Evolutionary conservation across 2,329 filamentous ascomycete genomes (phyloP), one percentile per base, ranked within the genome.

Genomic region (Exophiala mesophila): DNA sequence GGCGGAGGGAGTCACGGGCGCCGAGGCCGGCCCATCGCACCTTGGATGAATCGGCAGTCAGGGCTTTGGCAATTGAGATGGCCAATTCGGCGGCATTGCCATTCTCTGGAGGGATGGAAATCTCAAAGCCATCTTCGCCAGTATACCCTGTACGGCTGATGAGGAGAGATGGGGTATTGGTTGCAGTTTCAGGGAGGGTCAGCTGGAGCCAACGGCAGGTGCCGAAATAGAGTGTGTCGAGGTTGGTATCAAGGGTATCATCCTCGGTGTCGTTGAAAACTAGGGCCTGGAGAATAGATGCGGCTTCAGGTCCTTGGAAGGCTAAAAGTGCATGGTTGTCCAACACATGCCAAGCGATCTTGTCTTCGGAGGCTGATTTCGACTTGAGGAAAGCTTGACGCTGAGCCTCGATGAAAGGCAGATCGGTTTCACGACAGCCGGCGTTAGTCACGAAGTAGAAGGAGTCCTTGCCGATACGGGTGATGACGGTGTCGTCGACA

Each of bases 381-480:
- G 73, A 69, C 52, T 72, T 67, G 52, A 70, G 68, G 65, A 79
- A 82, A 33, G 69, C 68, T 8, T 72, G 69, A 38, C 96, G 74
- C 63, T 94, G 78, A 46, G 78, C 71, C 32, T 71, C 71, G 15
- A 98, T 68, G 65, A 89, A 97, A 38, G 73, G 76, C 47, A 85
- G 72, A 66, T 97, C 90, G 69, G 96, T 96, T 34, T 88, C 83
- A 40, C 88, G 77, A 65, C 89, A 95, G 26, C 81, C 92, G 18
- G 90, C 92, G 63, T 98, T 98, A 52, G 89, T 94, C 48, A 98
- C 92, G 44, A 97, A 81, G 66, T 96, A 95, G 71, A 89, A 97
- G 40, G 76, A 67, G 45, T 88, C 78, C 41, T 76, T 73, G 18
- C 72, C 76, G n/a, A 94, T 73, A 48, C 84, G 78, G 4, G 89